Conservation (phyloP, 2,329 filamentous ascomycete species). For the Bipolaris oryzae region DNA sequence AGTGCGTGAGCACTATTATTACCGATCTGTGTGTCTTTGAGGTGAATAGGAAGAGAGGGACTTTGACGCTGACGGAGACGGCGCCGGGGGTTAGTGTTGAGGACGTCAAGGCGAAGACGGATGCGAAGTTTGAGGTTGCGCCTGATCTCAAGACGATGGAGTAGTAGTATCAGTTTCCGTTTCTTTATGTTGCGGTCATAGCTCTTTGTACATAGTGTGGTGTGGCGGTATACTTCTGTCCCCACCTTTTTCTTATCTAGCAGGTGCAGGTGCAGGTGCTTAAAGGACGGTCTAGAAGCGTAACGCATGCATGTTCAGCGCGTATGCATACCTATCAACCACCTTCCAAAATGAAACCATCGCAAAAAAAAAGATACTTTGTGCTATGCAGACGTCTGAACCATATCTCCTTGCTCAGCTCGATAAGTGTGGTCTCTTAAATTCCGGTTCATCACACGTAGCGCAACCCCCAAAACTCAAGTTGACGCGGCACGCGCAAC, state of each 20-base stretch:
- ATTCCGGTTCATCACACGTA: no score
- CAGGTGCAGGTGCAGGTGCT: no score
- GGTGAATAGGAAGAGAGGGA: conserved; percentile 70
- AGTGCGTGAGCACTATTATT: conserved; percentile 49
- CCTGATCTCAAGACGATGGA: conserved; percentile 80
- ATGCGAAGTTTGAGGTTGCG: conserved; percentile 79
- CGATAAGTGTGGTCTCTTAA: no score
- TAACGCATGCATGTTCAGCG: neutral
- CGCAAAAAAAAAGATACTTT: no score
- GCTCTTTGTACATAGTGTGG: neutral
- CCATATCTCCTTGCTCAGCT: no score
- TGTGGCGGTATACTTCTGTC: neutral
- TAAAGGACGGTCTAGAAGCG: neutral
- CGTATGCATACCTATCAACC: no score
- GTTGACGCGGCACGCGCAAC: no score
- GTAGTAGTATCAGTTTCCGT: conserved; percentile 13
- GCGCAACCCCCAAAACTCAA: no score
- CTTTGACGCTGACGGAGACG: conserved; percentile 77
- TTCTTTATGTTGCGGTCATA: neutral
- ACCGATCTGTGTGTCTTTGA: conserved; percentile 57
- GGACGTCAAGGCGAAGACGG: conserved; percentile 84
- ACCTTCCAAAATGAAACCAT: neutral
- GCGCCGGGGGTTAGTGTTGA: conserved; percentile 86
- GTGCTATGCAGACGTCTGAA: no score
- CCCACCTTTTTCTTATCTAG: neutral